Evolutionary conservation across 1,139 yeast species (phyloP), one percentile per base, ranked within the genome.

Genomic region (Candida pseudoviswanathii): DNA sequence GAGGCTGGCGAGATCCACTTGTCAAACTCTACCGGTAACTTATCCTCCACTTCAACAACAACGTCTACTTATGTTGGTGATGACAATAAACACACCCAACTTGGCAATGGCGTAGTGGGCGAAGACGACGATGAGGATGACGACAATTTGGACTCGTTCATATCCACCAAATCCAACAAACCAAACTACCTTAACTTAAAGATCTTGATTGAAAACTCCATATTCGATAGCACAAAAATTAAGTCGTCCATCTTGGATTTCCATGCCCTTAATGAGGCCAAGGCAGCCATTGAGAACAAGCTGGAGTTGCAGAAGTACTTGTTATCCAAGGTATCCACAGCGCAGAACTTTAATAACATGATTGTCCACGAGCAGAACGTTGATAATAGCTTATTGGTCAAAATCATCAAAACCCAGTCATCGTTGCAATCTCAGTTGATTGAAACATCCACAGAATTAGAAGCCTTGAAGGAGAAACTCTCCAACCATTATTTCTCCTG

Each of bases 401-500:
- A 73, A 50, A 63, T 74, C 36, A 59, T 75, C 42, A 70, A 68
- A 53, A 73, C 71, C 55, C 70, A 64, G 43, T 64, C 65, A 33
- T 53, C 64, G 5, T 64, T 76, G 46, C 77, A 72, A 54, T 57
- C 62, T 44, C 71, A 71, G 46, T 58, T 74, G 32, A 57, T 61
- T 30, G 54, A 59, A 6, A 61, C 63, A n/a, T 60, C 61, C 32
- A 57, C 59, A 8, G 78, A 75, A 44, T 60, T 75, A 46, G 74
- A 70, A 11, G 54, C 53, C 2, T 61, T 73, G 46, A 60, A 60
- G 8, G 47, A 57, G 29, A 62, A 61, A 48, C 59, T 75, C 46
- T 67, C 65, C 48, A 71, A 73, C 53, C 81, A 76, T 54, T 74
- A 75, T 51, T 58, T 74, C 55, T 73, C 79, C 1, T 76, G 80